Percentiles rank a stretch among this genome's conserved stretches.
These are phyloP conservation scores for Hyaloscypha finlandica DNA, from an alignment of 495 filamentous ascomycete species.

Conservation along the genomic window DNA sequence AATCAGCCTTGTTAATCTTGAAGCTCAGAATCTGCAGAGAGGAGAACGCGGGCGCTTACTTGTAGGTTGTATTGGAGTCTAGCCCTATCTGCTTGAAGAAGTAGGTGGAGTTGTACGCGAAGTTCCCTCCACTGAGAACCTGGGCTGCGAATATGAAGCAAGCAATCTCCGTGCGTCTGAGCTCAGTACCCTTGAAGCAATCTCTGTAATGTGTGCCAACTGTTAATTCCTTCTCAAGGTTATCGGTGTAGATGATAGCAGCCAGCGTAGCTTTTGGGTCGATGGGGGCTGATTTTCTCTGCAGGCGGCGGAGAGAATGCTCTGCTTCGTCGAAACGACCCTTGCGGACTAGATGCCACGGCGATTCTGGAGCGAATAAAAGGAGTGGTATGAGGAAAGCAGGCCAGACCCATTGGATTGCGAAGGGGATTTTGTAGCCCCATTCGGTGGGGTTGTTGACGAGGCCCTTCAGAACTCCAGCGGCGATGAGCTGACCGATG, in stretches of 20 bases:
- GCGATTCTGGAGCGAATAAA: slow-evolving; percentile 48
- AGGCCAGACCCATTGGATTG: slow-evolving; percentile 59
- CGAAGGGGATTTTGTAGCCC: slow-evolving; percentile 58
- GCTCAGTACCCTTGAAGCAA: slow-evolving; percentile 66
- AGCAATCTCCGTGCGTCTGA: slow-evolving; percentile 68
- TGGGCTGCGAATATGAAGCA: slow-evolving; percentile 71
- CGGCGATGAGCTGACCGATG: slow-evolving; percentile 59
- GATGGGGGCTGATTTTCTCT: slow-evolving; percentile 37
- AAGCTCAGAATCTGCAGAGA: slow-evolving; percentile 33
- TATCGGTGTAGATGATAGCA: slow-evolving; percentile 62
- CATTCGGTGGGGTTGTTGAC: slow-evolving; percentile 42
- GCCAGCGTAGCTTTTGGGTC: slow-evolving; percentile 48
- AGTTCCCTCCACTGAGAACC: slow-evolving; percentile 64
- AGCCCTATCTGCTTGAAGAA: slow-evolving; percentile 70
- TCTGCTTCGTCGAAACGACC: slow-evolving; percentile 53
- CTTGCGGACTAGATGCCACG: slow-evolving; percentile 59
- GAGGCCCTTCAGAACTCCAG: slow-evolving; percentile 53
- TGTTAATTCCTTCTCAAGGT: slow-evolving; percentile 58
- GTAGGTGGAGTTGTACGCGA: slow-evolving; percentile 70
- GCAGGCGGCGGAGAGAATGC: slow-evolving; percentile 45
- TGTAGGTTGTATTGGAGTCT: slow-evolving; percentile 32
- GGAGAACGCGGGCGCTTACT: slow-evolving; percentile 44
- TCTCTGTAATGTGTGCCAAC: slow-evolving; percentile 60
- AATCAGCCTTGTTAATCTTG: slow-evolving; percentile 48
- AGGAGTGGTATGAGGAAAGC: slow-evolving; percentile 43